Evolutionary conservation across 371 early-diverging fungal species (phyloP), one percentile per base, ranked within the genome.

Genomic region (Apophysomyces variabilis): DNA sequence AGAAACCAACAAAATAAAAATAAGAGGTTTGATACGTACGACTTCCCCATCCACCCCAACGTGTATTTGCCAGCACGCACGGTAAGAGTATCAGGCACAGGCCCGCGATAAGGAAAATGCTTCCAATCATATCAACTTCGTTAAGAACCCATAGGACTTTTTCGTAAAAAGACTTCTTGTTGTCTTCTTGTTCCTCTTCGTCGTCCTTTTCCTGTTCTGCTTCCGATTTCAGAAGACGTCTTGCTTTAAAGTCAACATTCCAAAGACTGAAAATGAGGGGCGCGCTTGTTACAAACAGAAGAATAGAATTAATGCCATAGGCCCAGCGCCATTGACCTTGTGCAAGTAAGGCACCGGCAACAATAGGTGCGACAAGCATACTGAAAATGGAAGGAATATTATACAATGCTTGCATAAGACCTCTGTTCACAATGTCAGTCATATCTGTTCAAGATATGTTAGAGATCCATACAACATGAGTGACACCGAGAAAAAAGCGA

Each of bases 61-160:
- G 74, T 39, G 73, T 69, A 11, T 36, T 67, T 14, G 76, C 83
- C 41, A 83, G 64, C n/a, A 80, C 72, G 35, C 80, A 58, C 0
- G 83, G 83, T 26, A 83, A 57, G 14, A 83, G 43, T 3, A 79
- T 69, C 54, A 80, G 58, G 35, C 66, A 71, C 50, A 83, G 67
- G 46, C 70, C 70, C 12, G 72, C 68, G 16, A 76, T 63, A 47
- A 83, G 62, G 35, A 83, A 61, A 7, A 83, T n/a, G 44, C 77
- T 79, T 16, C 83, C 83, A 35, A 83, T 47, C 4, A 71, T 58
- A 69, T 83, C 81, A 35, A 79, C 65, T 62, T 80, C 79, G 38
- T 71, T 70, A 41, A 69, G 41, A 36, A 74, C 38, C 78, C 77
- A 83, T 6, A 39, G 11, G 32, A 72, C 16, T 11, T 46, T n/a